These are phyloP conservation scores for Fraxinus floribunda DNA, from an alignment of 305 asterid genomes.

Conservation along the genomic window DNA sequence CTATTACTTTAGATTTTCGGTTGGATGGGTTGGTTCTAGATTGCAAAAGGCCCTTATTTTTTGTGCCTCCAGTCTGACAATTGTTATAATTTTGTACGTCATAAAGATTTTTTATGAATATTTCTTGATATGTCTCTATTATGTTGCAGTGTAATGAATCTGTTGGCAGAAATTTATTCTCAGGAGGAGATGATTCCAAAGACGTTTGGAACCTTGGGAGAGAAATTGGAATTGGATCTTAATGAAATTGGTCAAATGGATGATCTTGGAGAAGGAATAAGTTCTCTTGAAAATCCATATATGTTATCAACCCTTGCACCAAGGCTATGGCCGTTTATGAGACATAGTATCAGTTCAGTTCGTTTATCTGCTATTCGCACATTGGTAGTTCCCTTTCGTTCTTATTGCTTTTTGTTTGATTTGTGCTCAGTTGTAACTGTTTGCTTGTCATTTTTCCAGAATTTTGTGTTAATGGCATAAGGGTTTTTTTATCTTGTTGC, in stretches of 20 bases:
- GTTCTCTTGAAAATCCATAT: conserved; percentile 72
- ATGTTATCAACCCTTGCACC: conserved; percentile 89
- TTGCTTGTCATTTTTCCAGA: conserved; percentile 10
- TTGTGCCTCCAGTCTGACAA: conserved; percentile 14
- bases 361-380: conserved; percentile 97
- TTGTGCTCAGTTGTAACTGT: neutral
- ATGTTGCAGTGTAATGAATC: conserved; percentile 93
- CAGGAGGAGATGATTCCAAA: conserved; percentile 96
- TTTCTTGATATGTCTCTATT: conserved; percentile 32
- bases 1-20: conserved; percentile 2
- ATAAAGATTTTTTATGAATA: conserved; percentile 23
- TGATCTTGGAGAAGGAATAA: conserved; percentile 62
- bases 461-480: neutral
- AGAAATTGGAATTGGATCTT: conserved; percentile 68
- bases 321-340: conserved; percentile 98
- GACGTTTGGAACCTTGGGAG: conserved; percentile 47
- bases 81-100: neutral
- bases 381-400: conserved; percentile 52
- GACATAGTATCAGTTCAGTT: conserved; percentile 94
- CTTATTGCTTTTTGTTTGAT: conserved; percentile 1
- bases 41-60: neutral
- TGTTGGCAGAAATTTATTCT: conserved; percentile 95
- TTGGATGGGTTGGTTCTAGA: neutral
- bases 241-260: conserved; percentile 60
- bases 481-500: neutral